Evolutionary conservation across 2,329 filamentous ascomycete species (phyloP).

Genomic region (Aureobasidium uvarum): DNA sequence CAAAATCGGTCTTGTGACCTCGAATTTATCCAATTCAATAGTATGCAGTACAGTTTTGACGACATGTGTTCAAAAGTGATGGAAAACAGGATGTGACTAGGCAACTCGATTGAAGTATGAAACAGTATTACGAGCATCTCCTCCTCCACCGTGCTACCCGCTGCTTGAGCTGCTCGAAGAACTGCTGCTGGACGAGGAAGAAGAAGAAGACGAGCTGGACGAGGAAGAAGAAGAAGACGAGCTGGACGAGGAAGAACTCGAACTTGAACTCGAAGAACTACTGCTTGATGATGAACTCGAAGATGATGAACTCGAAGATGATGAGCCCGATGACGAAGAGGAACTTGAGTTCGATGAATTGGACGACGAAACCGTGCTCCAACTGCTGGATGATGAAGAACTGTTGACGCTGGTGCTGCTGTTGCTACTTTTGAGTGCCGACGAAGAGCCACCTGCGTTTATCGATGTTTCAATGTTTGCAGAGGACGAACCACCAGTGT

Average conservation of each 20-base stretch:
- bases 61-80: background rate
- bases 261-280: background rate
- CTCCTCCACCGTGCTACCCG: background rate
- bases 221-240: background rate
- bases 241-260: background rate
- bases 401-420: slow-evolving; percentile 5
- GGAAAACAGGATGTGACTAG: background rate
- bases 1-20: background rate
- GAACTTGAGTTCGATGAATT: background rate
- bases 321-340: background rate
- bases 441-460: background rate
- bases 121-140: background rate
- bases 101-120: background rate
- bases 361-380: background rate
- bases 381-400: background rate
- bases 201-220: background rate
- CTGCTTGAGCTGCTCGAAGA: background rate
- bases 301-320: background rate
- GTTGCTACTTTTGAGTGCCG: background rate
- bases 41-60: background rate
- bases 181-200: background rate
- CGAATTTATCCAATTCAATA: background rate
- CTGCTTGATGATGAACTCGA: background rate
- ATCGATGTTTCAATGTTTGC: background rate
- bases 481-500: background rate